Conservation (phyloP, 2,329 filamentous ascomycete species). For the Trichoderma semiorbis region DNA sequence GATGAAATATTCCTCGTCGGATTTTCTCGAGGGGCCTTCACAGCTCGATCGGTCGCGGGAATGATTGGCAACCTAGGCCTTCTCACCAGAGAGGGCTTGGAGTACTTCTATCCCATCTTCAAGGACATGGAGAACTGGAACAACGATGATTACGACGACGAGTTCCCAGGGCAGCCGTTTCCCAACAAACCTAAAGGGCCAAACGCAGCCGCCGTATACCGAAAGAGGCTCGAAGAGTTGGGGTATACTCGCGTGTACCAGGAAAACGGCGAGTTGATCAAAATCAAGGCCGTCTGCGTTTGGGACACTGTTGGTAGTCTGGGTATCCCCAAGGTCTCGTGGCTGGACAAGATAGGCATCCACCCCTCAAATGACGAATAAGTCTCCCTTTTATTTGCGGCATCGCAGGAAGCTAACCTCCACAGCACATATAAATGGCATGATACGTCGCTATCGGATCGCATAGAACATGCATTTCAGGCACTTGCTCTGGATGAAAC, state of each 20-base stretch:
- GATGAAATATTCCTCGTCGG: conserved; percentile 56
- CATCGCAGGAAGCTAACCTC: conserved; percentile 29
- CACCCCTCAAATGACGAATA: conserved; percentile 45
- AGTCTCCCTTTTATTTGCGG: conserved; percentile 27
- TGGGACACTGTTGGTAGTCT: conserved; percentile 45
- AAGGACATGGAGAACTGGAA: conserved; percentile 55
- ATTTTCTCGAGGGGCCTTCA: conserved; percentile 58
- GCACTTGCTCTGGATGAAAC: conserved; percentile 57
- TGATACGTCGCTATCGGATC: conserved; percentile 50
- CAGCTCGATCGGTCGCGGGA: conserved; percentile 53
- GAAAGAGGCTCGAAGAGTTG: conserved; percentile 43
- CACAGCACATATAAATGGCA: conserved; percentile 47
- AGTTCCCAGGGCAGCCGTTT: conserved; percentile 47
- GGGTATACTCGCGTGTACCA: conserved; percentile 43
- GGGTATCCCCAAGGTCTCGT: conserved; percentile 44
- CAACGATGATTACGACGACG: conserved; percentile 43
- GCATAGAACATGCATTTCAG: conserved; percentile 57
- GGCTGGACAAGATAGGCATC: conserved; percentile 47
- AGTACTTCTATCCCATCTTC: conserved; percentile 54
- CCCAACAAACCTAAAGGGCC: conserved; percentile 46
- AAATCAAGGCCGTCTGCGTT: conserved; percentile 45
- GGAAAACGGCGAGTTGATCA: conserved; percentile 41
- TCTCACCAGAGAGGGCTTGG: conserved; percentile 50
- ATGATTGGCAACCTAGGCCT: conserved; percentile 51
- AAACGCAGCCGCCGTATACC: conserved; percentile 41